These are phyloP conservation scores for Ogataea nonfermentans DNA, from an alignment of 805 yeast genomes.

Conservation along the genomic window DNA sequence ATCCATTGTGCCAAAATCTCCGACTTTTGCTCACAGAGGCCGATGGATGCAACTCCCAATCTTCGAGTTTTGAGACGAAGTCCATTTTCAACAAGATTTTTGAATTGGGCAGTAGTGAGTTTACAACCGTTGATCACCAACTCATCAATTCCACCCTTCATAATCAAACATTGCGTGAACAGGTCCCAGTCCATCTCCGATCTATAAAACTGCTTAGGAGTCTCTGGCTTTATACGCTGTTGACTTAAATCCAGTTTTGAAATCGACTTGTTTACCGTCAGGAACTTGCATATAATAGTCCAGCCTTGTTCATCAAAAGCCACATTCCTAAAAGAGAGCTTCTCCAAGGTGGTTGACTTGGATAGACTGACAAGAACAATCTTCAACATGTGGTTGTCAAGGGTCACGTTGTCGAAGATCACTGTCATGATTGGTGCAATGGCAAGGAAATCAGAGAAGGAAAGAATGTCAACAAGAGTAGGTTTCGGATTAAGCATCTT, in stretches of 20 bases:
- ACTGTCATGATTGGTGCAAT: slow-evolving; percentile 55
- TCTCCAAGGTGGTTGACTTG: slow-evolving; percentile 44
- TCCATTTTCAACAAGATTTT: slow-evolving; percentile 41
- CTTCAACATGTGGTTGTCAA: slow-evolving; percentile 53
- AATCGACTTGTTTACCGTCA: slow-evolving; percentile 41
- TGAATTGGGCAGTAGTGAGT: slow-evolving; percentile 41
- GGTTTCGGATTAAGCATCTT: slow-evolving; percentile 59
- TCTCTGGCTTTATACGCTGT: slow-evolving; percentile 48
- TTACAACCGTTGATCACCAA: slow-evolving; percentile 58
- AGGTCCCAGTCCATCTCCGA: slow-evolving; percentile 54
- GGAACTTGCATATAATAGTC: slow-evolving; percentile 48
- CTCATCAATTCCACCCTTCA: slow-evolving; percentile 55
- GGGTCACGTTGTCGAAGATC: slow-evolving; percentile 55
- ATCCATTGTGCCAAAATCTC: slow-evolving; percentile 48
- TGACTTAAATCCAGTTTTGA: slow-evolving; percentile 57
- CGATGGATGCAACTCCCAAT: slow-evolving; percentile 54
- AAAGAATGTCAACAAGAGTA: slow-evolving; percentile 53
- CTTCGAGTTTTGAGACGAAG: slow-evolving; percentile 44
- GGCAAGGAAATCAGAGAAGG: slow-evolving; percentile 56
- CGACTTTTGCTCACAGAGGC: slow-evolving; percentile 42
- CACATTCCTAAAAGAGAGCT: slow-evolving; percentile 53
- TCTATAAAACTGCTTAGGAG: slow-evolving; percentile 38
- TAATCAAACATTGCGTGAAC: slow-evolving; percentile 41
- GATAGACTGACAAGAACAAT: slow-evolving; percentile 47
- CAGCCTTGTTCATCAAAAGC: slow-evolving; percentile 53